These are phyloP conservation scores for Bremia lactucae DNA, from an alignment of 352 stramenopile species.

Conservation along the genomic window DNA sequence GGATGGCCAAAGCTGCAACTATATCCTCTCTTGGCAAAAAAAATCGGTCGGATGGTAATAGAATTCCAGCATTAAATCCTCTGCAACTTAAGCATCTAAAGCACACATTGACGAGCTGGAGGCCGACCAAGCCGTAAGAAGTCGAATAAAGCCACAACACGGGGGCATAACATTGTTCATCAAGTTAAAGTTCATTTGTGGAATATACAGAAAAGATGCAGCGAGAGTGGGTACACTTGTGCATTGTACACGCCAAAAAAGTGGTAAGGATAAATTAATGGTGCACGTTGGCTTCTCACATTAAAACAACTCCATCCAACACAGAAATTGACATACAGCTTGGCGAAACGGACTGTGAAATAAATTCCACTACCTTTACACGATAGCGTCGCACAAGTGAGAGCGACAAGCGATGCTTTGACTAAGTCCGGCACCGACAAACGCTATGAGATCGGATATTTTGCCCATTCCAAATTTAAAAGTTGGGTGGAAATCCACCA, in stretches of 20 bases:
- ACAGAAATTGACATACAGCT: slow-evolving; percentile 51
- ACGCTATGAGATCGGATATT: slow-evolving; percentile 48
- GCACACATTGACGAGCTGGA: slow-evolving; percentile 30
- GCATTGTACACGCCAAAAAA: slow-evolving; percentile 76
- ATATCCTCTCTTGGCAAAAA: slow-evolving; percentile 72
- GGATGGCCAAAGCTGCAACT: slow-evolving; percentile 54
- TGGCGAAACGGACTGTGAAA: slow-evolving; percentile 66
- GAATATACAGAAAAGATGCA: slow-evolving; percentile 41
- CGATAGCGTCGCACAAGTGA: slow-evolving; percentile 56
- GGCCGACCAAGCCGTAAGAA: slow-evolving; percentile 44
- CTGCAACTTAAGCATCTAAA: slow-evolving; percentile 48
- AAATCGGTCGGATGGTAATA: slow-evolving; percentile 41
- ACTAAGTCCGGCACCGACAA: slow-evolving; percentile 45
- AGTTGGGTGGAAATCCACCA: slow-evolving; percentile 67
- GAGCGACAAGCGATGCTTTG: slow-evolving; percentile 52
- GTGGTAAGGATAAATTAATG: slow-evolving; percentile 79
- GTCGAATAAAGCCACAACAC: slow-evolving; percentile 63
- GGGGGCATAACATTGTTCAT: slow-evolving; percentile 31
- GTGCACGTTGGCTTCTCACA: slow-evolving; percentile 60
- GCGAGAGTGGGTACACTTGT: slow-evolving; percentile 55
- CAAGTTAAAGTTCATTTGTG: slow-evolving; percentile 54
- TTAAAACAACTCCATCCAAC: slow-evolving; percentile 46
- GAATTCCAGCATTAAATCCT: slow-evolving; percentile 46
- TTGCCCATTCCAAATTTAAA: slow-evolving; percentile 58
- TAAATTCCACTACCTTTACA: slow-evolving; percentile 65